Conservation (phyloP, 108 stramenopile genomes). For the Cafeteria roenbergensis region DNA sequence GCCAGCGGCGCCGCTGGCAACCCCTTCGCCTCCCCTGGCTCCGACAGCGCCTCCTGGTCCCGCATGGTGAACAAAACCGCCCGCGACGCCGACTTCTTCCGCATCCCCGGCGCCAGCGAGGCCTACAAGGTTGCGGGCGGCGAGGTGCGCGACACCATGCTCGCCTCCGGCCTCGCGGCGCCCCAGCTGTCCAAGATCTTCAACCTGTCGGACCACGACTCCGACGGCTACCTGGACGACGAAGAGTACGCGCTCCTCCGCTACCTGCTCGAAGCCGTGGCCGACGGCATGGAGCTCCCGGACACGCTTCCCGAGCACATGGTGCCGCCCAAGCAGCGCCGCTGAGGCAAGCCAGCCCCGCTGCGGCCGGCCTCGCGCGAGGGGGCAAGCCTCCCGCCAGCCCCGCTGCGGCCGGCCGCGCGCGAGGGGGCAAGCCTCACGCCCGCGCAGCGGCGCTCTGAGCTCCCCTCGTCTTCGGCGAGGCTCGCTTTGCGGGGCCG, state of each 20-base stretch:
- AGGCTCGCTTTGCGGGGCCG: no score
- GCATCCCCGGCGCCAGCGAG: background rate
- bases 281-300: constrained; percentile 29
- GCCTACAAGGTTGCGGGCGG: background rate
- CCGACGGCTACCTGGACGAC: constrained; percentile 22
- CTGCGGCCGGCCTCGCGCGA: no score
- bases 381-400: no score
- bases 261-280: constrained; percentile 30
- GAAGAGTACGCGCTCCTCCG: constrained; percentile 41
- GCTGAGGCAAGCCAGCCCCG: no score
- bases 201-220: constrained; percentile 20
- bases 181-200: constrained; percentile 11
- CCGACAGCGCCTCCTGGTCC: background rate
- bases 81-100: constrained; percentile 2
- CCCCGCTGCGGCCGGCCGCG: no score
- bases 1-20: background rate
- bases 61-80: constrained; percentile 5
- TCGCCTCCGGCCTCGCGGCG: constrained; percentile 10
- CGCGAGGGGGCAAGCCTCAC: no score
- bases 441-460: no score
- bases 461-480: no score
- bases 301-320: constrained; percentile 24
- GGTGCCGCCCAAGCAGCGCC: constrained; percentile 30
- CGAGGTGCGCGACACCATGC: constrained; percentile 1
- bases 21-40: background rate